Conservation (phyloP, 2,329 filamentous ascomycete genomes). For the Colletotrichum orbiculare region DNA sequence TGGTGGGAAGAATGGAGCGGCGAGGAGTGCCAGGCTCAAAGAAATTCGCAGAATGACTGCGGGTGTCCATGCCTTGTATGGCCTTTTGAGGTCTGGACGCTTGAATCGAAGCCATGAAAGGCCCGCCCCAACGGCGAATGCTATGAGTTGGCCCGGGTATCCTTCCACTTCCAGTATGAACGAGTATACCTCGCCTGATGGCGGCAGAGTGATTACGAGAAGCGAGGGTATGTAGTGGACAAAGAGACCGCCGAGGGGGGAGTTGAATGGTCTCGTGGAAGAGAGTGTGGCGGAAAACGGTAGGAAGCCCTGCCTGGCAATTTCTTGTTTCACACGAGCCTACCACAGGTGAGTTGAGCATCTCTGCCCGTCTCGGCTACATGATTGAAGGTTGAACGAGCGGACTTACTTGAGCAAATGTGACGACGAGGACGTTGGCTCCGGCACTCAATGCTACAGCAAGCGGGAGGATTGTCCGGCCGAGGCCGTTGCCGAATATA, state of each 20-base stretch:
- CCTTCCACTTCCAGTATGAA: conserved; percentile 80
- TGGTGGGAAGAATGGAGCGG: conserved; percentile 72
- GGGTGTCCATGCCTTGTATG: conserved; percentile 73
- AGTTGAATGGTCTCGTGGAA: conserved; percentile 73
- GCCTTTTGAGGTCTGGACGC: conserved; percentile 69
- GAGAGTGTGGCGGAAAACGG: conserved; percentile 71
- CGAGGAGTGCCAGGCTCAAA: conserved; percentile 65
- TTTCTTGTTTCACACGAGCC: conserved; percentile 78
- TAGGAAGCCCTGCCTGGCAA: conserved; percentile 77
- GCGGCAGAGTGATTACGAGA: conserved; percentile 73
- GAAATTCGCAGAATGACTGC: conserved; percentile 67
- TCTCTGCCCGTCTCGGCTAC: conserved; percentile 36
- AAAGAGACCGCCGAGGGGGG: conserved; percentile 74
- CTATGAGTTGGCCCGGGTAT: conserved; percentile 72
- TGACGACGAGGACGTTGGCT: conserved; percentile 80
- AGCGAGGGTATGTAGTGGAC: conserved; percentile 76
- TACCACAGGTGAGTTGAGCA: conserved; percentile 43
- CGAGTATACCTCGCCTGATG: conserved; percentile 74
- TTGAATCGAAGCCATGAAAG: conserved; percentile 70
- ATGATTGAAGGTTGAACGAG: not conserved
- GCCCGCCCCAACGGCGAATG: conserved; percentile 66
- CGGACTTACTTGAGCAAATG: conserved; percentile 69
- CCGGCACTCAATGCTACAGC: conserved; percentile 74
- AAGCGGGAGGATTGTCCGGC: conserved; percentile 68
- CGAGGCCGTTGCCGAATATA: conserved; percentile 69